phyloP scores from a whole-genome alignment of 192 early-diverging fungal genomes.

The Spizellomyces sp. region DNA sequence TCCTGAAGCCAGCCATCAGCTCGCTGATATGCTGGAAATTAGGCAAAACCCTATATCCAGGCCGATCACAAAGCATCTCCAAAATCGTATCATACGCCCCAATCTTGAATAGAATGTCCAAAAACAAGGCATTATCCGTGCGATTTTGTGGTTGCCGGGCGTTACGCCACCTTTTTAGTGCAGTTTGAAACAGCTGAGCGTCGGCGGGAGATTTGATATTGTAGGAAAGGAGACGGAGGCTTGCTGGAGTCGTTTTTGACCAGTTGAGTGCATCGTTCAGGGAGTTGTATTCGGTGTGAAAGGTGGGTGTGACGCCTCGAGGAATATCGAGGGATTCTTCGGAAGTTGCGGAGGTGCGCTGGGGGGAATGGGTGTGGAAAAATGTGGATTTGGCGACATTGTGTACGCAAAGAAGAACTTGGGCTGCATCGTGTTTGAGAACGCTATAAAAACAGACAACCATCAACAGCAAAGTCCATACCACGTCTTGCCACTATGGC shows the following conservation, averaged over 20 bases:
- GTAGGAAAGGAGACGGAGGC: conserved; percentile 21
- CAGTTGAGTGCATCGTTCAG: conserved; percentile 10
- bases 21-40: background rate
- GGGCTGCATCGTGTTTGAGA: too few species aligned
- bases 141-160: background rate
- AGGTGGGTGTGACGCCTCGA: background rate
- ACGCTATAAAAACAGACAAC: too few species aligned
- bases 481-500: too few species aligned
- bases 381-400: too few species aligned
- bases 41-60: conserved; percentile 14
- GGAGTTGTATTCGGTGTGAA: background rate
- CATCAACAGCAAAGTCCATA: too few species aligned
- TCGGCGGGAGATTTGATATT: conserved; percentile 14
- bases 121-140: conserved; percentile 13
- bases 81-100: conserved; percentile 22
- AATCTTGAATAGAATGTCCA: conserved; percentile 14
- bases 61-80: conserved; percentile 33
- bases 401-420: too few species aligned
- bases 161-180: conserved; percentile 17
- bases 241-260: background rate
- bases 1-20: conserved; percentile 12
- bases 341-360: too few species aligned
- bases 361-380: too few species aligned
- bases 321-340: too few species aligned
- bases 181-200: conserved; percentile 18